phyloP scores from a whole-genome alignment of 805 yeast species.

The Wickerhamiella occidentalis region DNA sequence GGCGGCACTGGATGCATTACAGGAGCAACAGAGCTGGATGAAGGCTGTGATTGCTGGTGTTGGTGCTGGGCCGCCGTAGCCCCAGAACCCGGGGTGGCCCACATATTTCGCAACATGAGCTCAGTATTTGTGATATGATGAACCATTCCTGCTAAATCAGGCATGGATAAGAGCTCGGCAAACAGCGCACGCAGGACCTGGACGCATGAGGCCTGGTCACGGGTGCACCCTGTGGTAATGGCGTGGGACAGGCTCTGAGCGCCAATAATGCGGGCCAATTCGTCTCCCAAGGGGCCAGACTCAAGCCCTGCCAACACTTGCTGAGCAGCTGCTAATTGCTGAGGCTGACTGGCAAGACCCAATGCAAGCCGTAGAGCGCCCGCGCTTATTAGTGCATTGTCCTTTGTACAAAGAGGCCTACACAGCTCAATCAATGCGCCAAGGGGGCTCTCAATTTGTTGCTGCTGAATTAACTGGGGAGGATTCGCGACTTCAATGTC shows the following conservation, averaged over 20 bases:
- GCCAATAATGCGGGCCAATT: constrained; percentile 6
- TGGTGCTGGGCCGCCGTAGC: background rate
- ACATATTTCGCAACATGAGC: background rate
- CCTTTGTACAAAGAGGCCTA: background rate
- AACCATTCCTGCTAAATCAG: background rate
- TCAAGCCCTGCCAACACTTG: constrained; percentile 1
- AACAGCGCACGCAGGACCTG: background rate
- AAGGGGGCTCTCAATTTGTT: background rate
- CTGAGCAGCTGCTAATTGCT: background rate
- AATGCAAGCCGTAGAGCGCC: constrained; percentile 10
- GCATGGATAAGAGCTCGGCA: background rate
- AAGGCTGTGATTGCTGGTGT: constrained; percentile 3
- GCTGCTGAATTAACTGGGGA: background rate
- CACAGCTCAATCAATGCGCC: constrained; percentile 1
- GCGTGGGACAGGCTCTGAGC: background rate
- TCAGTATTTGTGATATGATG: background rate
- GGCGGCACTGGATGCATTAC: background rate
- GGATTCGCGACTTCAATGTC: background rate
- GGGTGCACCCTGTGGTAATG: constrained; percentile 1
- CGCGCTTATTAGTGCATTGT: constrained; percentile 1
- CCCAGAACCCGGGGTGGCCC: background rate
- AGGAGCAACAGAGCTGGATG: background rate
- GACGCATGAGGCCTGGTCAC: constrained; percentile 5
- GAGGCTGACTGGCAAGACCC: constrained; percentile 6
- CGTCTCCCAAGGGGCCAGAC: constrained; percentile 11